Evolutionary conservation across 371 early-diverging fungal species (phyloP), one percentile per base, ranked within the genome.

Genomic region (Zychaea mexicana): DNA sequence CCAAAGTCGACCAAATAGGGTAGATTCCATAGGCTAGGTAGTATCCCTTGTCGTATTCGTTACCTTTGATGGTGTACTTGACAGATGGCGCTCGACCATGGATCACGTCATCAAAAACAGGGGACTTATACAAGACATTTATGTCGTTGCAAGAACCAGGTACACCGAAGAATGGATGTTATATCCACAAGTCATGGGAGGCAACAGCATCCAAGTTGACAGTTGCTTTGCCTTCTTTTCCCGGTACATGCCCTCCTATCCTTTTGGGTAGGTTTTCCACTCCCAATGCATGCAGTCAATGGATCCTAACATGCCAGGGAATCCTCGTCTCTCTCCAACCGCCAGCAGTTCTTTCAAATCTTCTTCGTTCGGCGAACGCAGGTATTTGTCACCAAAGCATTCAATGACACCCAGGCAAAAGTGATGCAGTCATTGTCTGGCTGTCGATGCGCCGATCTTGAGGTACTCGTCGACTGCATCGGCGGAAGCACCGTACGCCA

Each of bases 221-320:
- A 19, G 55, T 54, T 17, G 32, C 31, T 0, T 13, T 24, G 0
- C 32, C 32, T 32, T 27, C 55, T 21, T 33, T 32, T 3, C 55
- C 31, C 2, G 13, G 21, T 17, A 54, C 31, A 30, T 27, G 10
- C 19, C 28, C 7, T 54, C 24, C 55, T 8, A 54, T 17, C 13
- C 55, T 12, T 30, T 30, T 4, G 55, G 31, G 24, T 31, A 32
- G 19, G 1, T 54, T 19, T 31, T 2, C 55, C 55, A 54, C 9
- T 24, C 32, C 47, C 54, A 61, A 27, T 21, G 53, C 38, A 61
- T 61, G 6, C 61, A 61, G 38, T 22, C 39, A 17, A 49, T 5
- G n/a, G 52, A 54, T 0, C 55, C 32, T 17, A 54, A 6, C 55
- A 31, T 54, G 3, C 32, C 55, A 8, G 33, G 55, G 19, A 54